Percentiles rank a stretch among this genome's conserved stretches.
Evolutionary conservation across 2,329 filamentous ascomycete genomes (phyloP).

Genomic region (Monilinia fructicola): DNA sequence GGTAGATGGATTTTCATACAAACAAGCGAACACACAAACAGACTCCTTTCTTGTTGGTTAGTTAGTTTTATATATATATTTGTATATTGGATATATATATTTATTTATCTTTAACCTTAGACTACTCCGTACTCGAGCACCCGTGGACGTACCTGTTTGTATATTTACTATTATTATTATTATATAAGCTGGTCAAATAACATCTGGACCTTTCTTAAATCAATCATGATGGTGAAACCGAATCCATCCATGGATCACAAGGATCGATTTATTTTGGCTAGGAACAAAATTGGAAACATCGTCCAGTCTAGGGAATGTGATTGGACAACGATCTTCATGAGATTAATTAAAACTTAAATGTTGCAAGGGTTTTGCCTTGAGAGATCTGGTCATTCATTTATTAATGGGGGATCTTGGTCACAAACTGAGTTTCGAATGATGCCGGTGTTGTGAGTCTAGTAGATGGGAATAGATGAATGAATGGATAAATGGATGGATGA

Average conservation of each 20-base stretch:
- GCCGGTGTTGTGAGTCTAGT: background rate
- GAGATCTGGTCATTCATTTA: constrained; percentile 13
- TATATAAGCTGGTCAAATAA: constrained; percentile 2
- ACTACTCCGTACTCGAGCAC: too few species aligned
- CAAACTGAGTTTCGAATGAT: constrained; percentile 4
- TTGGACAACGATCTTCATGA: constrained; percentile 13
- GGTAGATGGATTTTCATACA: background rate
- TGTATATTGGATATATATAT: too few species aligned
- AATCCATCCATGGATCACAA: constrained; percentile 13
- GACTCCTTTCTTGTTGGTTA: constrained; percentile 11
- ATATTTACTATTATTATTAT: too few species aligned
- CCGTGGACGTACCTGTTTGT: too few species aligned
- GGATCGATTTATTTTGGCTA: background rate
- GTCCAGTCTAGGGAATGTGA: background rate
- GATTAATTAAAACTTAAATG: background rate
- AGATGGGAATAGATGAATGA: too few species aligned
- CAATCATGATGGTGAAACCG: constrained; percentile 18
- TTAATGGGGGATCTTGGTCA: background rate
- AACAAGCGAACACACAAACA: background rate
- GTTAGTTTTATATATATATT: constrained; percentile 3
- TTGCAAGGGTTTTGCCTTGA: constrained; percentile 9
- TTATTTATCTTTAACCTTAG: too few species aligned
- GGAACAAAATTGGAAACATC: constrained; percentile 11
- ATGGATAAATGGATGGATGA: background rate
- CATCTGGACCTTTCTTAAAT: constrained; percentile 16